phyloP scores from a whole-genome alignment of 208 protist genomes.

The Acanthamoeba lenticulata region DNA sequence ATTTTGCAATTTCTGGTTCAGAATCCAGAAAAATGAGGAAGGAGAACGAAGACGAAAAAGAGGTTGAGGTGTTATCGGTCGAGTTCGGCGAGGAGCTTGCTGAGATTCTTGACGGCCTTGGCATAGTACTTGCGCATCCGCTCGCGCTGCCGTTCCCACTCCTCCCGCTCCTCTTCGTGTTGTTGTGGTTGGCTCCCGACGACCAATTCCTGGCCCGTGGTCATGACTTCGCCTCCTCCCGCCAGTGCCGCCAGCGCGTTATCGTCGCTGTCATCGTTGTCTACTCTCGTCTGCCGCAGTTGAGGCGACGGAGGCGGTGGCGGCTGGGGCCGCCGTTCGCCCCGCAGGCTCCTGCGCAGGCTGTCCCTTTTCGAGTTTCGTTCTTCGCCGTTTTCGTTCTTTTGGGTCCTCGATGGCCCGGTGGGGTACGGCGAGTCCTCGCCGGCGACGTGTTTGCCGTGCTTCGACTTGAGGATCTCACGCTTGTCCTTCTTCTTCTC shows the following conservation, averaged over 20 bases:
- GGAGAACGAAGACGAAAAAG: too few species aligned
- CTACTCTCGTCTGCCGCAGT: neutral
- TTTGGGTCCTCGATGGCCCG: neutral
- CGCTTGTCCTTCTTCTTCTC: neutral
- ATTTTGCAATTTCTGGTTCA: too few species aligned
- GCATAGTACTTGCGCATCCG: neutral
- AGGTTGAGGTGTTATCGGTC: too few species aligned
- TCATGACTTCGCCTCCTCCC: neutral
- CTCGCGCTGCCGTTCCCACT: neutral
- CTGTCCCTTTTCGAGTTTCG: too few species aligned
- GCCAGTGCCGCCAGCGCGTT: neutral
- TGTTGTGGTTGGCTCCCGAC: neutral
- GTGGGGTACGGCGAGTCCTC: too few species aligned
- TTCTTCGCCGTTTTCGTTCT: too few species aligned
- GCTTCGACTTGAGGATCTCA: neutral
- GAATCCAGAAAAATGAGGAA: too few species aligned
- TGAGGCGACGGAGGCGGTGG: too few species aligned
- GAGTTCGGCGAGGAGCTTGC: slow-evolving; percentile 11
- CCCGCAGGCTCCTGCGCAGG: neutral
- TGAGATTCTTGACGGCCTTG: slow-evolving; percentile 19
- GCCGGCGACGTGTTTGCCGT: too few species aligned
- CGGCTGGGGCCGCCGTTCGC: neutral
- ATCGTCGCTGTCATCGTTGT: neutral
- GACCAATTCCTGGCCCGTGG: neutral
- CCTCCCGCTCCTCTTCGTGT: neutral